phyloP scores from a whole-genome alignment of 306 rosid genomes.

The Citrullus mucosospermus region DNA sequence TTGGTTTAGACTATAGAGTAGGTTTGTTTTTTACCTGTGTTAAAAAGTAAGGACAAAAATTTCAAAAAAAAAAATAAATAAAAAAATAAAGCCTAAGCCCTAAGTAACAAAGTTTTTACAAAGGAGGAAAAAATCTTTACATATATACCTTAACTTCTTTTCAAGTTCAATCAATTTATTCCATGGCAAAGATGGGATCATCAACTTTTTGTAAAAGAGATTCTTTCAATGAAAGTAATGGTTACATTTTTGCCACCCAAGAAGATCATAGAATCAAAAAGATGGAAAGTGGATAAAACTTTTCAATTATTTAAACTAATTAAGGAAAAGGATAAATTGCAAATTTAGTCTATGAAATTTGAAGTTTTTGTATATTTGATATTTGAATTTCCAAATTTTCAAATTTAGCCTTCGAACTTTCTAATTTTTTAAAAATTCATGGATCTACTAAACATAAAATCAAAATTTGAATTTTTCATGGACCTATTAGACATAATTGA shows the following conservation, averaged over 20 bases:
- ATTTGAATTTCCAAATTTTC: too few relatives aligned
- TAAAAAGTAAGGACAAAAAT: background rate
- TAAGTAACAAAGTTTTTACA: background rate
- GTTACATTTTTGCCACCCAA: background rate
- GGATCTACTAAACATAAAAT: too few relatives aligned
- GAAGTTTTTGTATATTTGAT: too few relatives aligned
- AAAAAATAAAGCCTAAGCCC: background rate
- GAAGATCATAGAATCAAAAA: background rate
- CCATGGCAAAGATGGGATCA: background rate
- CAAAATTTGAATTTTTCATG: too few relatives aligned
- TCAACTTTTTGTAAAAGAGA: background rate
- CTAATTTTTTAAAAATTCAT: too few relatives aligned
- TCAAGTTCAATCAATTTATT: background rate
- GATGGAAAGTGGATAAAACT: background rate
- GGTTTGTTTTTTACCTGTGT: background rate
- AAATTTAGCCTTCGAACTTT: too few relatives aligned
- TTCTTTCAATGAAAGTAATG: background rate
- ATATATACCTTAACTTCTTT: background rate
- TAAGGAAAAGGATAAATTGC: too few relatives aligned
- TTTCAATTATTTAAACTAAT: too few relatives aligned
- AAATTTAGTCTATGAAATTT: too few relatives aligned
- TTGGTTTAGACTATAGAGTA: background rate
- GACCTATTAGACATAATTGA: too few relatives aligned
- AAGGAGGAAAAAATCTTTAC: background rate
- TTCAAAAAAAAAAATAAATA: fast-evolving